Conservation (phyloP, 2,329 filamentous ascomycete species). For the Fusarium bulbicola region DNA sequence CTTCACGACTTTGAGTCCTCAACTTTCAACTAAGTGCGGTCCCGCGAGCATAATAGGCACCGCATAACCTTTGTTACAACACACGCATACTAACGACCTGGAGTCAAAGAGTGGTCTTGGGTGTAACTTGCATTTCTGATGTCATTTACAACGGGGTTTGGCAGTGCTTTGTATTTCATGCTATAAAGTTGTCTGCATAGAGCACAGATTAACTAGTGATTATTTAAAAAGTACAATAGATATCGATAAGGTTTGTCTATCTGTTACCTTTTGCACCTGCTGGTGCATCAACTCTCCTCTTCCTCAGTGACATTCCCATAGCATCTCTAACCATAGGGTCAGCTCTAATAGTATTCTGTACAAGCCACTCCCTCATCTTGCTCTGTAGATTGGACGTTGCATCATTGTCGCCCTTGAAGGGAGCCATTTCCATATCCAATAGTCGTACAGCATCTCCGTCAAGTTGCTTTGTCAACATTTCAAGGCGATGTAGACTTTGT, state of each 20-base stretch:
- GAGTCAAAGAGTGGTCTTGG: constrained; percentile 36
- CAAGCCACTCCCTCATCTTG: constrained; percentile 85
- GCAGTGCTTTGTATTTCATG: constrained; percentile 8
- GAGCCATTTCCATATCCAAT: constrained; percentile 80
- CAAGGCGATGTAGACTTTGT: constrained; percentile 74
- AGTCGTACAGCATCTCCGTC: constrained; percentile 77
- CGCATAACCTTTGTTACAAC: constrained; percentile 2
- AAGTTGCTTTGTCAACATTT: constrained; percentile 64
- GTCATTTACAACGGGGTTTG: constrained; percentile 11
- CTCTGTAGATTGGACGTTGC: constrained; percentile 67
- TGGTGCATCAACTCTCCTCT: constrained; percentile 68
- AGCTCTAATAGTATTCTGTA: constrained; percentile 83
- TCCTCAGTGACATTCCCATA: constrained; percentile 72
- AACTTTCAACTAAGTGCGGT: neutral
- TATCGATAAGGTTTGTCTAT: constrained; percentile 24
- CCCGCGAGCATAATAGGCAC: neutral
- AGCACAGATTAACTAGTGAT: constrained; percentile 12
- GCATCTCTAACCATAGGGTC: constrained; percentile 87
- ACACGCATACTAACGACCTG: constrained; percentile 33
- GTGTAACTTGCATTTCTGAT: constrained; percentile 21
- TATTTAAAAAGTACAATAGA: constrained; percentile 29
- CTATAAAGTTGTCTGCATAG: constrained; percentile 13
- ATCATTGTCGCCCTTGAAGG: constrained; percentile 78
- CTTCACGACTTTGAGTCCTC: constrained; percentile 59
- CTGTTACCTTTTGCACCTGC: constrained; percentile 66